Evolutionary conservation across 352 stramenopile species (phyloP), one percentile per base, ranked within the genome.

Genomic region (Pythium scleroteichum): DNA sequence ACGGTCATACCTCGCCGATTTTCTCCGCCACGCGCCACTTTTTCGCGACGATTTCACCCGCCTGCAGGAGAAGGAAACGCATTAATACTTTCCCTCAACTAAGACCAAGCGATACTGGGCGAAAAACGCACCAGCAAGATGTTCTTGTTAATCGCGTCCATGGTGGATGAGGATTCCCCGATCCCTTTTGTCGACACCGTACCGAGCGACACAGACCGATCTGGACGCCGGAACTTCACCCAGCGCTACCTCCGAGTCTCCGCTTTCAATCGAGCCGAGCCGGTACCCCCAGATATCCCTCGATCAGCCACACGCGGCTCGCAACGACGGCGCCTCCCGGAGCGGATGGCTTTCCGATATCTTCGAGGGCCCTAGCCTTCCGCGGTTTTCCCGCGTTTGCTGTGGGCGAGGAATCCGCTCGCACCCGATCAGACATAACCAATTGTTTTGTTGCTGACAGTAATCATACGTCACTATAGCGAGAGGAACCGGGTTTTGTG

Each of bases 21-120:
- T 95, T 95, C 69, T 95, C 86, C 23, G 86, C 73, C 53, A 95
- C 79, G 44, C 88, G 89, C 87, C 87, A 95, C 46, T 81, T 82
- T 41, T 90, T 78, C 0, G 83, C 82, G 39, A 95, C 77, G 40
- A 95, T 74, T 69, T 95, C 87, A 45, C 87, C 87, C 19, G 83
- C 76, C 87, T 95, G 45, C 4, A 40, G 19, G 10, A n/a, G 8
- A 10, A 12, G 27, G 1, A 41, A 53, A 26, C 19, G 29, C 19
- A 50, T 27, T n/a, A 16, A 35, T 12, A 7, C 27, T 22, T 54
- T 35, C 13, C 16, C 20, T 24, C 41, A 14, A 10, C 22, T 47
- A 8, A 14, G 13, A 27, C 41, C 40, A 20, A 9, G 29, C 54
- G 12, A 22, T 17, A 49, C 61, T 24, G 33, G 50, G 8, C 59